These are phyloP conservation scores for Monilinia polystroma DNA, from an alignment of 2,329 filamentous ascomycete species.

Conservation along the genomic window DNA sequence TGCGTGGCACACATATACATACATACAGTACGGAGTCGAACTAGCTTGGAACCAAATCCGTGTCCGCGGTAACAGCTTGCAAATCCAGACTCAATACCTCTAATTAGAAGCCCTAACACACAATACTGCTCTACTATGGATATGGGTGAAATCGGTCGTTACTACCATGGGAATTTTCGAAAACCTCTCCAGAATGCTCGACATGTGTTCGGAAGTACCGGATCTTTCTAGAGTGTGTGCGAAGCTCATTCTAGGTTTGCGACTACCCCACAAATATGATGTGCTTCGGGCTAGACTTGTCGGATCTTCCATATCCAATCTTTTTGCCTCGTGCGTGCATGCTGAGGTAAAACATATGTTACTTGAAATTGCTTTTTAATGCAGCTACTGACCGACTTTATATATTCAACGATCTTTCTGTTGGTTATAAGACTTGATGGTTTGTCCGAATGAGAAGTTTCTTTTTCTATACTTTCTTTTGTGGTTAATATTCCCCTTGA, in stretches of 20 bases:
- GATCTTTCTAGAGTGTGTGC: not conserved
- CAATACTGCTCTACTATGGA: no score
- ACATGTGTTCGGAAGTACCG: not conserved
- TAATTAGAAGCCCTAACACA: no score
- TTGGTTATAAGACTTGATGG: not conserved
- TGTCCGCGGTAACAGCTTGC: not conserved
- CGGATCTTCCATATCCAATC: not conserved
- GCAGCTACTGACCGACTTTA: conserved; percentile 15
- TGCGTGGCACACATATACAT: not conserved
- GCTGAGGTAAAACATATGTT: not conserved
- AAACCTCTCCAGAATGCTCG: no score
- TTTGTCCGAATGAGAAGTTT: not conserved
- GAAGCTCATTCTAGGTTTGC: not conserved
- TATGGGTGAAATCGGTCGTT: no score
- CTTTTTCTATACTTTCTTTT: not conserved
- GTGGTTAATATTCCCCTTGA: no score
- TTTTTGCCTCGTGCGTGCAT: not conserved
- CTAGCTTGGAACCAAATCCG: not conserved
- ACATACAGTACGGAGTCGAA: no score
- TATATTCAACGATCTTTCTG: not conserved
- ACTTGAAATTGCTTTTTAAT: not conserved
- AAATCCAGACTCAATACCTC: not conserved
- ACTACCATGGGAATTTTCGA: no score
- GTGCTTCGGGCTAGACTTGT: conserved; percentile 1
- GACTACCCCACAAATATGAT: conserved; percentile 2